phyloP scores from a whole-genome alignment of 495 filamentous ascomycete species.

The Aspergillus conjunctus region DNA sequence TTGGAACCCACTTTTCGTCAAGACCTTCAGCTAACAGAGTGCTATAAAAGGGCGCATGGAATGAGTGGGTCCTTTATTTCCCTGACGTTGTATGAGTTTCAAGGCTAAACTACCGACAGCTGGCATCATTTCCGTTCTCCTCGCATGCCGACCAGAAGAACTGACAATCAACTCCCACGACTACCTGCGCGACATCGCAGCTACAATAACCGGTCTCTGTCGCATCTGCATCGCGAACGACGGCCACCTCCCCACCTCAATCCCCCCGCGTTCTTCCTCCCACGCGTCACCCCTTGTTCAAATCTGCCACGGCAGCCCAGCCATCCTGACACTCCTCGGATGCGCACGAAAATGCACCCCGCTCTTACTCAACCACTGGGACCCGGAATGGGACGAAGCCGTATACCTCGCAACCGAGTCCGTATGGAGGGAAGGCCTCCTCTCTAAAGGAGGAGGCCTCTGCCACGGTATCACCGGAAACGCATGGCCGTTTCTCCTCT shows the following conservation, averaged over 20 bases:
- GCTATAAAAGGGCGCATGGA: conserved; percentile 33
- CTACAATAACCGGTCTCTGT: conserved; percentile 43
- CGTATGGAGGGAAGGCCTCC: conserved; percentile 51
- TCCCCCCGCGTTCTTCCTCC: conserved; percentile 24
- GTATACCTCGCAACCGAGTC: conserved; percentile 38
- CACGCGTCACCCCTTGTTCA: conserved; percentile 42
- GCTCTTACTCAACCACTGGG: conserved; percentile 36
- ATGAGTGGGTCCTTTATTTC: conserved; percentile 30
- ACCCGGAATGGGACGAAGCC: conserved; percentile 46
- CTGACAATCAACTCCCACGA: conserved; percentile 24
- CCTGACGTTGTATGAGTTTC: not conserved
- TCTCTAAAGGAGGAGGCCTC: conserved; percentile 50
- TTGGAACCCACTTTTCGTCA: not conserved
- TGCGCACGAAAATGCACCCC: conserved; percentile 33
- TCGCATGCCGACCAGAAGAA: conserved; percentile 37
- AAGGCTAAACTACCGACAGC: conserved; percentile 21
- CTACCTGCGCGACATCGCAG: conserved; percentile 40
- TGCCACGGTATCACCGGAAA: conserved; percentile 54
- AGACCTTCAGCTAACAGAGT: conserved; percentile 7
- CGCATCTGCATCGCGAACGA: conserved; percentile 36
- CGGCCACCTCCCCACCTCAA: conserved; percentile 44
- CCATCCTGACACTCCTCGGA: conserved; percentile 40
- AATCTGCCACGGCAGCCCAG: conserved; percentile 51
- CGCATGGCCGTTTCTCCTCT: conserved; percentile 41
- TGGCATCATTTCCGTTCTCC: conserved; percentile 48